Evolutionary conservation across 352 stramenopile species (phyloP).

Genomic region (Globisporangium spiculum): DNA sequence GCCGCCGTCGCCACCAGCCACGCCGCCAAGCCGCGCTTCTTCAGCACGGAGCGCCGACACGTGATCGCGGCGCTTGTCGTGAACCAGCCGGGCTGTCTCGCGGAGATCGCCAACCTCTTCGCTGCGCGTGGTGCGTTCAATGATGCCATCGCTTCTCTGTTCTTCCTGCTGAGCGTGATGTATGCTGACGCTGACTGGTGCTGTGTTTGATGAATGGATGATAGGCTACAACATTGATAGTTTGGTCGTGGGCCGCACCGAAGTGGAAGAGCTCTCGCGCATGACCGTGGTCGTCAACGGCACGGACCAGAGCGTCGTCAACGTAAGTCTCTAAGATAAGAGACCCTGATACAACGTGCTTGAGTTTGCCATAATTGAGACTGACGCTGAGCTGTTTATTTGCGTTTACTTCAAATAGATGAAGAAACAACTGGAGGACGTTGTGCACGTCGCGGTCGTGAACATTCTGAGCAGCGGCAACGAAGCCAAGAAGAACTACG

Average conservation of each 20-base stretch:
- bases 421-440: constrained; percentile 87
- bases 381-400: constrained; percentile 7
- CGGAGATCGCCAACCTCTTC: constrained; percentile 86
- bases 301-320: constrained; percentile 74
- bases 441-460: constrained; percentile 84
- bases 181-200: background rate
- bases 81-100: constrained; percentile 82
- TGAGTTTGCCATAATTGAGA: background rate
- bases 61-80: constrained; percentile 84
- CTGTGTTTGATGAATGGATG: constrained; percentile 10
- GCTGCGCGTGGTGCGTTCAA: constrained; percentile 57
- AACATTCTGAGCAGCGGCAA: constrained; percentile 79
- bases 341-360: background rate
- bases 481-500: constrained; percentile 71
- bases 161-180: background rate
- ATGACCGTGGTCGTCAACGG: constrained; percentile 87
- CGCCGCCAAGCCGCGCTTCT: constrained; percentile 27
- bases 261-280: constrained; percentile 81
- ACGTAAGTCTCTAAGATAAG: constrained; percentile 32
- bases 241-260: constrained; percentile 80
- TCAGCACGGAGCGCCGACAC: constrained; percentile 62
- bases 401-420: constrained; percentile 39
- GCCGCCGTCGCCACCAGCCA: constrained; percentile 9
- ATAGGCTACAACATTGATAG: constrained; percentile 85
- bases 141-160: background rate